A percentile compares a stretch with the other conserved stretches of the same genome.
Conservation (phyloP, 495 filamentous ascomycete genomes). For the Penicillium bovifimosum region DNA sequence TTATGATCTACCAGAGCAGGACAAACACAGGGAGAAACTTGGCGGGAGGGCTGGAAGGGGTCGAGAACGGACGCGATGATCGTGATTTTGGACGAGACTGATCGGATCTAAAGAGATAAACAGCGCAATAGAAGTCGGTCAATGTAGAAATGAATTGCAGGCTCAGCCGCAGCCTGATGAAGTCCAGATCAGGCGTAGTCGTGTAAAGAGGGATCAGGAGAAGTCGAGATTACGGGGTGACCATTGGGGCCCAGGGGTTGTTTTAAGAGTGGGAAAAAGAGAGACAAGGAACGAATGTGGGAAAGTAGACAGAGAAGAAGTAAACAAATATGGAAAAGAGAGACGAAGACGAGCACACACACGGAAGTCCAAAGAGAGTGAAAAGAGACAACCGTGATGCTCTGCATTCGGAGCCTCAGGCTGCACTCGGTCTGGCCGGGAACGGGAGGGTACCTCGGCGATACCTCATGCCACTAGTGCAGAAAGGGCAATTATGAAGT, state of each 20-base stretch:
- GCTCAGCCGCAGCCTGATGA: constrained; percentile 29
- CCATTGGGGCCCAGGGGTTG: constrained; percentile 17
- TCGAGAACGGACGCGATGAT: constrained; percentile 21
- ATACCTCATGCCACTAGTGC: constrained; percentile 1
- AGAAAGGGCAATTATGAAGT: background rate
- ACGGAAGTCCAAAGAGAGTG: constrained; percentile 11
- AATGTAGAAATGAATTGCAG: constrained; percentile 25
- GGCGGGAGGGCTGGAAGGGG: constrained; percentile 17
- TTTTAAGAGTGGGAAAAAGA: constrained; percentile 5
- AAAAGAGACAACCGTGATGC: constrained; percentile 16
- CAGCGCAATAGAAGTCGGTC: constrained; percentile 9
- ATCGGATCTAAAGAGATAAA: constrained; percentile 12
- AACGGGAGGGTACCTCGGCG: constrained; percentile 12
- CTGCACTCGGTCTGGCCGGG: constrained; percentile 23
- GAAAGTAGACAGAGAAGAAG: constrained; percentile 6
- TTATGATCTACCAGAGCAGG: background rate
- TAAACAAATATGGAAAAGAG: constrained; percentile 12
- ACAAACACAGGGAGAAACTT: constrained; percentile 11
- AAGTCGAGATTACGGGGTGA: constrained; percentile 15
- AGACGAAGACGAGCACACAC: constrained; percentile 9
- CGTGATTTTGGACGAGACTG: background rate
- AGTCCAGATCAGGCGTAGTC: constrained; percentile 28
- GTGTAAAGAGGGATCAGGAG: constrained; percentile 21
- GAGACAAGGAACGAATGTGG: constrained; percentile 8
- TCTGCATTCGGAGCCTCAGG: constrained; percentile 27